Percentiles rank a stretch among this genome's conserved stretches.
Evolutionary conservation across 2,329 filamentous ascomycete species (phyloP).

Genomic region (Apiospora rasikravindrae): DNA sequence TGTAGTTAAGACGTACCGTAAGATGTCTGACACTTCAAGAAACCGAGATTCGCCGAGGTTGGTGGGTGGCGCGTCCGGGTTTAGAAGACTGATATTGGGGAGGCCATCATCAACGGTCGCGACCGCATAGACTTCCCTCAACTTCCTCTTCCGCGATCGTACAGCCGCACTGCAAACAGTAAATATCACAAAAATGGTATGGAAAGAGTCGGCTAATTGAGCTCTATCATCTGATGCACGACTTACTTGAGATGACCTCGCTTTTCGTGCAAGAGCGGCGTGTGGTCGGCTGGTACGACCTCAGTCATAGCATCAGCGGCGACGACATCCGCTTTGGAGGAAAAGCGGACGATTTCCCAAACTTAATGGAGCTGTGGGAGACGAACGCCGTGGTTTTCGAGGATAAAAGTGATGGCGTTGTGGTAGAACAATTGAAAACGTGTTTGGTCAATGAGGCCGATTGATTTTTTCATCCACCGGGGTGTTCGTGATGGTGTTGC

Average conservation of each 20-base stretch:
- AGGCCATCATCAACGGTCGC: conserved; percentile 71
- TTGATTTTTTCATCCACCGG: conserved; percentile 30
- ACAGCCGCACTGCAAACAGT: conserved; percentile 68
- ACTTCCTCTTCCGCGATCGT: conserved; percentile 87
- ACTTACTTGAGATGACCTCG: conserved; percentile 66
- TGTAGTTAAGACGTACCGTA: conserved; percentile 56
- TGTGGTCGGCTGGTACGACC: conserved; percentile 69
- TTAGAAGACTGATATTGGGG: conserved; percentile 62
- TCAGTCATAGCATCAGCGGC: conserved; percentile 73
- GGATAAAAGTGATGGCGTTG: conserved; percentile 46
- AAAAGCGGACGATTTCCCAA: conserved; percentile 60
- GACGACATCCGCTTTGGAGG: conserved; percentile 72
- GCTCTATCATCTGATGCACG: conserved; percentile 49
- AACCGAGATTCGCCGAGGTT: conserved; percentile 60
- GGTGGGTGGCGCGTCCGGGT: conserved; percentile 60
- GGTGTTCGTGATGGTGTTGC: conserved; percentile 23
- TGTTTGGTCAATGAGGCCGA: conserved; percentile 25
- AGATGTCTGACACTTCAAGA: conserved; percentile 61
- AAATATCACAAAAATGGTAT: conserved; percentile 51
- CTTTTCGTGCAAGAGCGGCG: conserved; percentile 70
- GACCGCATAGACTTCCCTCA: conserved; percentile 83
- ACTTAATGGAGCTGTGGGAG: conserved; percentile 42
- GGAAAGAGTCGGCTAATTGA: conserved; percentile 54
- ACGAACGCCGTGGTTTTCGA: conserved; percentile 35
- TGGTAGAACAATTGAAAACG: conserved; percentile 39